Evolutionary conservation across 2,329 filamentous ascomycete species (phyloP), one percentile per base, ranked within the genome.

Genomic region (Aspergillus sp.): DNA sequence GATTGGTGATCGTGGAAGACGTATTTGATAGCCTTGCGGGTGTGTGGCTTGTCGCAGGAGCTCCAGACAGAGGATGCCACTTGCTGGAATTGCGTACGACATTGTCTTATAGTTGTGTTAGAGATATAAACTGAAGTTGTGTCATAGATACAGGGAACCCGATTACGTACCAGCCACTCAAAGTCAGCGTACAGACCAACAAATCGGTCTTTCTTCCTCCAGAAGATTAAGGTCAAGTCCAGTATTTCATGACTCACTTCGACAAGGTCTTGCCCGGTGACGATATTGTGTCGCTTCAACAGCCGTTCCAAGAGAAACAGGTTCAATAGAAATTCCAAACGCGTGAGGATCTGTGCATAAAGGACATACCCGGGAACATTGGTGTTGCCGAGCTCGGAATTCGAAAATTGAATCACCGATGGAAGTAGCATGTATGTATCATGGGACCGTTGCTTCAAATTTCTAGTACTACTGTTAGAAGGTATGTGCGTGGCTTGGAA

Each of bases 221-320:
- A 58, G 48, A 52, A 58, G 15, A 45, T 23, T 13, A 58, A 41
- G 9, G 55, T 45, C 13, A 47, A 38, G 17, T 32, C 15, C 19
- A 52, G 32, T 25, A 49, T 45, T 23, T 58, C 55, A n/a, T 51
- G 55, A 30, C 55, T 45, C 15, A 51, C 49, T 5, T 32, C 15
- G n/a, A 58, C 23, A 38, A 58, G 55, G 17, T 28, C n/a, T 48
- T 45, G 45, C 32, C 45, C 45, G n/a, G 32, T 58, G n/a, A 52
- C 48, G 25, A 52, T 30, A 7, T 32, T 28, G 17, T 45, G 48
- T 4, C 47, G 55, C 9, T 48, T 58, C 19, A 58, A 17, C 10
- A 58, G 48, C 32, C 55, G 32, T 21, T 58, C 55, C n/a, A 58
- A 17, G 1, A 58, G 6, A 6, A 58, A 58, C 10, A 45, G 15